Base-by-base conservation (phyloP, 2,329 filamentous ascomycete genomes). In the Trichoderma asperellum region DNA sequence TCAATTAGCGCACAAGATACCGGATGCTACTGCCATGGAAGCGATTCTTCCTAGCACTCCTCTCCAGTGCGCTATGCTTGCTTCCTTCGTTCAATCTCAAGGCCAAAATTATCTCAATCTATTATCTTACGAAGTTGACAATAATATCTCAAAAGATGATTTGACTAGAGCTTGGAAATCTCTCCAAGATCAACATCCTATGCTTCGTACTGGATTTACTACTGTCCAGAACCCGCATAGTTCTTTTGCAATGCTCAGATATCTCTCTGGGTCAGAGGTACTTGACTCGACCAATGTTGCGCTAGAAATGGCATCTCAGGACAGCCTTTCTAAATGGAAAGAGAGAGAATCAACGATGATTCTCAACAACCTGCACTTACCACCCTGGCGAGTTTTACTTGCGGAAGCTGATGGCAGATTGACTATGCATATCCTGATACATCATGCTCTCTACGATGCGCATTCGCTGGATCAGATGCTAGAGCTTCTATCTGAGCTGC, bases 361-460 rank as follows among this genome's bases (percentile, higher is more conserved):
- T 1, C 70, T 87, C 1, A 55, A 77, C 1, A 76, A 81, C 11
- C 76, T 91, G 4, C 81, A 88, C 53, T 71, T 77, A 0, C 88
- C 89, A 0, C 87, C 88, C 0, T 96, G 93, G 93, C 81, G 81
- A 14, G 77, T 92, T 24, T 80, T 81, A 0, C 59, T 93, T 1
- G 75, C 84, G 0, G 72, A 82, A 2, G 56, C 71, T 0, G 67
- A 74, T 0, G 61, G 71, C 0, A 56, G 64, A 1, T 43, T 71
- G 5, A 73, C 60, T 2, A 83, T 86, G 78, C 80, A 85, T 58
- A 71, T 89, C 4, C 76, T 82, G 1, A 83, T 93, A 2, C 91
- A 96, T 72, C 94, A 97, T 79, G 92, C 92, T 0, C 82, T 97
- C 0, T 97, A 96, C 73, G 94, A 97, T 80, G 94, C 93, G 0